These are phyloP conservation scores for Aureobasidium sp. DNA, from an alignment of 2,329 filamentous ascomycete species.

Conservation along the genomic window DNA sequence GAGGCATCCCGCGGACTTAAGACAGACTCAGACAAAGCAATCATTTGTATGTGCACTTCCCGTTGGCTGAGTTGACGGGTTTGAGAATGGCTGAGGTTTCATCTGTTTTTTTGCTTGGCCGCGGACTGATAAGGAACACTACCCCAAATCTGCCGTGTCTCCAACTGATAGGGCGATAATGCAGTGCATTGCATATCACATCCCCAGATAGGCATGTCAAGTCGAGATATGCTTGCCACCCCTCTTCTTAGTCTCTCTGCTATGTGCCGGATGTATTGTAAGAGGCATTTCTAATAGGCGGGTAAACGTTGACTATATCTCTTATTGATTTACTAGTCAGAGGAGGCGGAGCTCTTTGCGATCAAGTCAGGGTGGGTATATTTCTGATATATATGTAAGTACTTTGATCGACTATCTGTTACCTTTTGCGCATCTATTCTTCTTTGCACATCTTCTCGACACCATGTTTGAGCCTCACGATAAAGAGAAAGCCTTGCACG, in stretches of 20 bases:
- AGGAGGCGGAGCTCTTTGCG: background rate
- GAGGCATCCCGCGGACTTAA: background rate
- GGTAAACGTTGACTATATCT: background rate
- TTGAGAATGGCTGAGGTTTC: background rate
- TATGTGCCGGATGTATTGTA: background rate
- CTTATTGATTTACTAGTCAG: background rate
- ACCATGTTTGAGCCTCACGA: constrained; percentile 8
- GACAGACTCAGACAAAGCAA: background rate
- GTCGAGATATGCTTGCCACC: background rate
- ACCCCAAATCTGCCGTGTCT: background rate
- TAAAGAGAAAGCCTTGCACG: constrained; percentile 12
- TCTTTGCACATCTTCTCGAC: background rate
- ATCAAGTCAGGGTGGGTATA: background rate
- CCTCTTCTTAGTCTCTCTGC: no score
- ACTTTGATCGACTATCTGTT: background rate
- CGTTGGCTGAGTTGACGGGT: background rate
- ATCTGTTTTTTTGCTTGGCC: background rate
- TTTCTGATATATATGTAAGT: background rate
- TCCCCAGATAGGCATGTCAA: constrained; percentile 4
- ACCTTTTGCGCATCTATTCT: background rate
- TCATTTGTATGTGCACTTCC: background rate
- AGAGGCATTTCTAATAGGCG: constrained; percentile 5
- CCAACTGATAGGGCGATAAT: constrained; percentile 12
- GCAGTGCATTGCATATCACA: constrained; percentile 1
- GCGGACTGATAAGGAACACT: background rate